Evolutionary conservation across 202 grass and related monocot species (phyloP).

Genomic region (Miscanthus sacchariflorus): DNA sequence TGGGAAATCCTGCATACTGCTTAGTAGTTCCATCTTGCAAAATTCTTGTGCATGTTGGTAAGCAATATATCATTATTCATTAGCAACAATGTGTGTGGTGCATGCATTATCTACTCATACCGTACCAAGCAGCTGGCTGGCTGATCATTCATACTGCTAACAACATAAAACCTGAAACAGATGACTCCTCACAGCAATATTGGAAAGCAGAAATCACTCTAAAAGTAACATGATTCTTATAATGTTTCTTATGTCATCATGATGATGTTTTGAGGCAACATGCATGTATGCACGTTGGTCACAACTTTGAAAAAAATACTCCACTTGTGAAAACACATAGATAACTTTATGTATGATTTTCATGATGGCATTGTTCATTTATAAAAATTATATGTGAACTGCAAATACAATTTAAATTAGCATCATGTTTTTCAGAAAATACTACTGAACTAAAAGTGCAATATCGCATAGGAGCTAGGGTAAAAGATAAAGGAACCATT

Average conservation of each 20-base stretch:
- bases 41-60: conserved; percentile 21
- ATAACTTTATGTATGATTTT: neutral
- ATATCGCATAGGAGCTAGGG: neutral
- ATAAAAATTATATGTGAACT: conserved; percentile 10
- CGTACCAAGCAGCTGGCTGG: conserved; percentile 16
- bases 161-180: conserved; percentile 22
- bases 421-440: conserved; percentile 40
- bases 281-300: conserved; percentile 13
- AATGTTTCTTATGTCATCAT: conserved; percentile 19
- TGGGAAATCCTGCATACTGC: conserved; percentile 1
- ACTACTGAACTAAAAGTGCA: conserved; percentile 28
- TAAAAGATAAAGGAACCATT: conserved; percentile 15
- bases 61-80: conserved; percentile 22
- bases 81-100: conserved; percentile 1
- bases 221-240: conserved; percentile 18
- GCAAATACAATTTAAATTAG: conserved; percentile 20
- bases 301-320: conserved; percentile 28
- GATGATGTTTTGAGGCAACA: conserved; percentile 18
- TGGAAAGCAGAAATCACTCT: conserved; percentile 22
- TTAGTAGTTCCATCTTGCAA: conserved; percentile 31
- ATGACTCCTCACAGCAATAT: conserved; percentile 20
- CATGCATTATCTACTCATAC: conserved; percentile 28
- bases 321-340: neutral
- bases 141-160: conserved; percentile 39
- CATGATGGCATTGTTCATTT: neutral